Evolutionary conservation across 306 rosid genomes (phyloP).

Genomic region (Lablab purpureus): DNA sequence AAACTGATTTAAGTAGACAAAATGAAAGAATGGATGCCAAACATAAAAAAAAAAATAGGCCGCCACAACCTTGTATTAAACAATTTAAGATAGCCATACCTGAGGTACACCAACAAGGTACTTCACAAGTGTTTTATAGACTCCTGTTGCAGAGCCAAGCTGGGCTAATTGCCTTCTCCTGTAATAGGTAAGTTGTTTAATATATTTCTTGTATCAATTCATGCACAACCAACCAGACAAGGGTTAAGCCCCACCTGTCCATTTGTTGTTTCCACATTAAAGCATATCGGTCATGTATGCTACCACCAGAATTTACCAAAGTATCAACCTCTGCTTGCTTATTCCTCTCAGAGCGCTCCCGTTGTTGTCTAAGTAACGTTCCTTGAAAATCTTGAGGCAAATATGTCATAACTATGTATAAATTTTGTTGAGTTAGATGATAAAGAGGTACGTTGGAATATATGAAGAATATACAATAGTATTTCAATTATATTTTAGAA

Average conservation of each 20-base stretch:
- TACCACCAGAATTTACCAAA: slow-evolving; percentile 83
- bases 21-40: slow-evolving; percentile 28
- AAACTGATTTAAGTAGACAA: slow-evolving; percentile 33
- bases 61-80: slow-evolving; percentile 9
- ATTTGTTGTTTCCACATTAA: slow-evolving; percentile 94
- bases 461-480: neutral
- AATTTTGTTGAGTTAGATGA: slow-evolving; percentile 31
- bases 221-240: slow-evolving; percentile 35
- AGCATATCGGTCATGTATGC: slow-evolving; percentile 79
- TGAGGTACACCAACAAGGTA: slow-evolving; percentile 98
- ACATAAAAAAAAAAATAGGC: neutral
- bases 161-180: slow-evolving; percentile 95
- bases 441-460: neutral
- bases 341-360: slow-evolving; percentile 97
- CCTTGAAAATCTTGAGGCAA: slow-evolving; percentile 99
- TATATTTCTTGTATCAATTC: slow-evolving; percentile 40
- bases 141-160: slow-evolving; percentile 98
- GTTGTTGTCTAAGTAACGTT: slow-evolving; percentile 84
- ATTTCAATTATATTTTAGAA: neutral
- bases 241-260: slow-evolving; percentile 73
- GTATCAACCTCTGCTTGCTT: slow-evolving; percentile 91
- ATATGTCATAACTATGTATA: slow-evolving; percentile 89
- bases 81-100: slow-evolving; percentile 53
- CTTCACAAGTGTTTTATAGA: slow-evolving; percentile 96
- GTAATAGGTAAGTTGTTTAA: slow-evolving; percentile 35